These are phyloP conservation scores for Takakia lepidozioides DNA, from an alignment of 225 moss, liverwort and hornwort species.

Conservation along the genomic window DNA sequence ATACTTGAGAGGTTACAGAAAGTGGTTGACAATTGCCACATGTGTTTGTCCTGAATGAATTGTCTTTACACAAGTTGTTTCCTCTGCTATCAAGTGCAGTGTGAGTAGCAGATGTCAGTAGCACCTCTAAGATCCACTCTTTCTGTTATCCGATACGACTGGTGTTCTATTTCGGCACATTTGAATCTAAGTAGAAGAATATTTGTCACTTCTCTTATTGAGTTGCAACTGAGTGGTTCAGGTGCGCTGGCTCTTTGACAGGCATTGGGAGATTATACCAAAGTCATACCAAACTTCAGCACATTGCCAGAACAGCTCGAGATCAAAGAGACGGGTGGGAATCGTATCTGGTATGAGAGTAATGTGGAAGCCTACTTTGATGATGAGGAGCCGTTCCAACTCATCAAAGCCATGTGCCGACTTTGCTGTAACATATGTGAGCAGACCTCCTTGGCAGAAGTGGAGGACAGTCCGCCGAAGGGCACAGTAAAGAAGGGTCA, in stretches of 20 bases:
- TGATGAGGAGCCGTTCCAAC: slow-evolving; percentile 68
- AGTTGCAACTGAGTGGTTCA: neutral
- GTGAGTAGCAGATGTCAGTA: no score
- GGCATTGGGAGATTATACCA: slow-evolving; percentile 76
- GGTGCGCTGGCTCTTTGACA: no score
- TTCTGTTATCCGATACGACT: no score
- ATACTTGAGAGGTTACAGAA: no score
- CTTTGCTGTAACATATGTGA: slow-evolving; percentile 84
- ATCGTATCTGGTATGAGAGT: slow-evolving; percentile 59
- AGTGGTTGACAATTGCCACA: no score
- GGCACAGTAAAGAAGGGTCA: slow-evolving; percentile 80
- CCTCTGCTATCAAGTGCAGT: no score
- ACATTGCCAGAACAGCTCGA: slow-evolving; percentile 45
- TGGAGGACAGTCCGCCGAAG: slow-evolving; percentile 40
- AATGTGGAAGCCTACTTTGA: slow-evolving; percentile 88
- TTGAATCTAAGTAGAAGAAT: no score
- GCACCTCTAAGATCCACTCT: no score
- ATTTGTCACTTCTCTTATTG: no score
- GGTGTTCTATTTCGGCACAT: no score
- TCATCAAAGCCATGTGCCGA: slow-evolving; percentile 89
- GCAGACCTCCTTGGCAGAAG: slow-evolving; percentile 26
- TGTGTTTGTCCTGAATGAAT: no score
- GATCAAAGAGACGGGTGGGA: slow-evolving; percentile 29
- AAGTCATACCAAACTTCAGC: slow-evolving; percentile 65
- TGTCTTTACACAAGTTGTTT: no score